These are phyloP conservation scores for Saturnispora hagleri DNA, from an alignment of 805 yeast species.

Conservation along the genomic window DNA sequence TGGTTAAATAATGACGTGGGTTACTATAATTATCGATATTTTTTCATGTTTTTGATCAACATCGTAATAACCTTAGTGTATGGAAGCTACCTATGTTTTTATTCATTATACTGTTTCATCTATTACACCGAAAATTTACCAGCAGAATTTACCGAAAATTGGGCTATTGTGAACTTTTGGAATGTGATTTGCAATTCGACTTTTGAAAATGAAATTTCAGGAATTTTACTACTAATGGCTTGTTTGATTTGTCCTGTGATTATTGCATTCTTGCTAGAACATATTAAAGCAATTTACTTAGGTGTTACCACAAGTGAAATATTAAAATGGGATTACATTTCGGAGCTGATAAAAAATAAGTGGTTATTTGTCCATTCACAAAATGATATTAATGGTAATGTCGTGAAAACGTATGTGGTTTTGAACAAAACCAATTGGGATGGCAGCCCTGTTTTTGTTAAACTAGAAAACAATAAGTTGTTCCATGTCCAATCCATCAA, in stretches of 20 bases:
- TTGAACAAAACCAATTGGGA: slow-evolving; percentile 3
- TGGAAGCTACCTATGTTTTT: slow-evolving; percentile 32
- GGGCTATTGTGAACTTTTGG: slow-evolving; percentile 17
- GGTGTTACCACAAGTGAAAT: slow-evolving; percentile 53
- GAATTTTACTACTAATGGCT: slow-evolving; percentile 34
- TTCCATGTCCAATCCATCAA: slow-evolving; percentile 1
- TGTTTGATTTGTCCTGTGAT: slow-evolving; percentile 30
- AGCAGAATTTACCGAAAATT: slow-evolving; percentile 6
- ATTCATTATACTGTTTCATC: slow-evolving; percentile 16
- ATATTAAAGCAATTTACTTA: slow-evolving; percentile 38
- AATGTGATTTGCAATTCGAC: slow-evolving; percentile 23
- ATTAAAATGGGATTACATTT: slow-evolving; percentile 45
- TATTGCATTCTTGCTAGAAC: slow-evolving; percentile 31
- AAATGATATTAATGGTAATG: slow-evolving; percentile 1
- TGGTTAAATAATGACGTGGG: slow-evolving; percentile 52
- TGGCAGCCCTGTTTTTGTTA: slow-evolving; percentile 7
- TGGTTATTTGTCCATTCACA: slow-evolving; percentile 22
- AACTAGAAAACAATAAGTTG: slow-evolving; percentile 7
- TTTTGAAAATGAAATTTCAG: slow-evolving; percentile 31
- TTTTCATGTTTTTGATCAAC: slow-evolving; percentile 33
- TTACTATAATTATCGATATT: slow-evolving; percentile 41
- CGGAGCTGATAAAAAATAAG: slow-evolving; percentile 26
- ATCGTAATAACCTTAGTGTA: slow-evolving; percentile 29
- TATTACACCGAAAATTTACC: neutral
- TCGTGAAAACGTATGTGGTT: neutral